Evolutionary conservation across 331 rosid species (phyloP), one percentile per base, ranked within the genome.

Genomic region (Phaseolus coccineus): DNA sequence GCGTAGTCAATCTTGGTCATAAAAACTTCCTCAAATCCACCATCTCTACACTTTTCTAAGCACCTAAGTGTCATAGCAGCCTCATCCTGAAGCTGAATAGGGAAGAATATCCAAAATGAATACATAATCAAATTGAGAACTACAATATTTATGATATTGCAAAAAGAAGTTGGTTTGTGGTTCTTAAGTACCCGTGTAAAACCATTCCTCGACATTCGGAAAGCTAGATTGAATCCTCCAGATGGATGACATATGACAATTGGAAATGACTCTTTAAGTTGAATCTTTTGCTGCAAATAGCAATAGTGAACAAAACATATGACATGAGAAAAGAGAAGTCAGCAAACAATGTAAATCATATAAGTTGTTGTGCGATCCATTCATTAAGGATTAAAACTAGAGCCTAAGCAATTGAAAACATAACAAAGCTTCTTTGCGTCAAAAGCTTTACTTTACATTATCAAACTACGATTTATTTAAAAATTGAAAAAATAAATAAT

Each of bases 11-110:
- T 75, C 85, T 80, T 91, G 76, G 94, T 93, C 96, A 96, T 87
- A 85, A 93, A 96, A 65, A 88, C 82, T 83, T 91, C 98, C 84
- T 96, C 96, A 84, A 96, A 96, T 67, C 96, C 98, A 79, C 91
- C 91, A 73, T 89, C 94, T 80, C 83, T 82, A 80, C 96, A 88
- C 86, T 87, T 90, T 59, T 89, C 91, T 70, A 89, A 50, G 87
- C 98, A 96, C 76, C 79, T 82, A 73, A 93, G 89, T 59, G 98
- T 74, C 85, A 80, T 55, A 59, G 89, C 84, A 71, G 99, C 94
- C 84, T 90, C 97, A 14, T 88, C 85, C 88, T 88, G 98, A 80
- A 96, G 93, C 98, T 96, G 86, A 78, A 88, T 74, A 48, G 25
- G 72, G 19, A 69, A 64, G 31, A 16, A 59, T 1, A 39, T 35